These are phyloP conservation scores for Ophiostoma sp. DNA, from an alignment of 2,329 filamentous ascomycete species.

Conservation along the genomic window DNA sequence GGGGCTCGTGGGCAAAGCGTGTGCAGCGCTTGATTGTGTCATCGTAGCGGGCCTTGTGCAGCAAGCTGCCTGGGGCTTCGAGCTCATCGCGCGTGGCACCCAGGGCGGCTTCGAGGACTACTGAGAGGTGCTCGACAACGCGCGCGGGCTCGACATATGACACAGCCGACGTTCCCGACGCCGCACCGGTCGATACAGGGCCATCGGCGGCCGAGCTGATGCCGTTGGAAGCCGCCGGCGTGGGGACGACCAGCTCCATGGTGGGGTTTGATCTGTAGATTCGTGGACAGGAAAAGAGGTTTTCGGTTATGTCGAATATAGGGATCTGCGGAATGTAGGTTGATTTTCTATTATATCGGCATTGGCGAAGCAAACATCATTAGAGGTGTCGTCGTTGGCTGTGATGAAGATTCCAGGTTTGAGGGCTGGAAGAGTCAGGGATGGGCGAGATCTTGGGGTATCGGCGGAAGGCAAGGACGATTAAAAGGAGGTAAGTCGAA, in stretches of 20 bases:
- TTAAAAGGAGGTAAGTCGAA: conserved; percentile 13
- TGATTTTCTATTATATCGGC: conserved; percentile 21
- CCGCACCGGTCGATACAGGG: conserved; percentile 8
- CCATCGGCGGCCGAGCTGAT: conserved; percentile 29
- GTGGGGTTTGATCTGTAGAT: conserved; percentile 24
- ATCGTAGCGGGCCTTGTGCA: conserved; percentile 63
- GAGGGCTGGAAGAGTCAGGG: background rate
- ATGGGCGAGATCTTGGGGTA: conserved; percentile 2
- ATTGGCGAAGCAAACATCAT: conserved; percentile 19
- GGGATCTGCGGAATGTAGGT: background rate
- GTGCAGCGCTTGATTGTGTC: conserved; percentile 85
- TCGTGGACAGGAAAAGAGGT: background rate
- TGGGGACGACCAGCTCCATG: conserved; percentile 51
- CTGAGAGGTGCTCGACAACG: conserved; percentile 65
- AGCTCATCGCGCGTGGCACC: conserved; percentile 74
- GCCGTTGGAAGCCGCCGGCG: conserved; percentile 41
- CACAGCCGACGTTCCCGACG: conserved; percentile 37
- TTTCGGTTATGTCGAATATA: background rate
- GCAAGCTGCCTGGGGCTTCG: conserved; percentile 71
- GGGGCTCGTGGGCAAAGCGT: conserved; percentile 82
- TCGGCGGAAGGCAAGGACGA: background rate
- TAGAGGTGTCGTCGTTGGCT: background rate
- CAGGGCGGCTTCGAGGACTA: conserved; percentile 66
- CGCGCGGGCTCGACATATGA: conserved; percentile 59
- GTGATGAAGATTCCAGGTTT: background rate